Conservation (phyloP, 208 protist species). For the Trypanosoma rangeli region DNA sequence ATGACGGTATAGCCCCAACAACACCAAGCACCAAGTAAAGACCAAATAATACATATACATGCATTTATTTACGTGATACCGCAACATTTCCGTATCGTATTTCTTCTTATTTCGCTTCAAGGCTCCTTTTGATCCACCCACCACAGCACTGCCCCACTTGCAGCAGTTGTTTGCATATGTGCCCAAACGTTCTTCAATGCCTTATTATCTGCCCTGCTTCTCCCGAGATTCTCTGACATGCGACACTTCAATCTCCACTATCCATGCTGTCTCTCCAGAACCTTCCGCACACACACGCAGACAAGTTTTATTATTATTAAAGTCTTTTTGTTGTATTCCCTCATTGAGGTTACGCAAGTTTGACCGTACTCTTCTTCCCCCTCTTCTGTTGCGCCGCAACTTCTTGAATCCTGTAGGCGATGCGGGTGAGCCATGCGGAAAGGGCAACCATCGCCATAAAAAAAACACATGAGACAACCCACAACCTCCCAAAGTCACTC, state of each 20-base stretch:
- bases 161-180: neutral
- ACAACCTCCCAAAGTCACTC: slow-evolving; percentile 82
- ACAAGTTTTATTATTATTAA: no score
- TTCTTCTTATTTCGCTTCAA: neutral
- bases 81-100: neutral
- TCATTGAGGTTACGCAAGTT: neutral
- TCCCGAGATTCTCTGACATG: no score
- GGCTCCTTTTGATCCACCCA: neutral
- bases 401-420: slow-evolving; percentile 41
- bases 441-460: slow-evolving; percentile 76
- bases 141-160: neutral
- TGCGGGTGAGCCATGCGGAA: slow-evolving; percentile 61
- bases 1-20: neutral
- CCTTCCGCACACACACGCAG: no score
- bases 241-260: no score
- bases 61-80: neutral
- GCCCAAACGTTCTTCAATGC: neutral
- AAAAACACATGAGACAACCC: slow-evolving; percentile 81
- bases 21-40: neutral
- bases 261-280: no score
- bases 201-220: neutral
- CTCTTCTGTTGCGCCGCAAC: neutral
- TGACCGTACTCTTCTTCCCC: neutral
- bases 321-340: no score
- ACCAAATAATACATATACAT: neutral